Evolutionary conservation across 306 rosid species (phyloP).

Genomic region (Vigna mungo): DNA sequence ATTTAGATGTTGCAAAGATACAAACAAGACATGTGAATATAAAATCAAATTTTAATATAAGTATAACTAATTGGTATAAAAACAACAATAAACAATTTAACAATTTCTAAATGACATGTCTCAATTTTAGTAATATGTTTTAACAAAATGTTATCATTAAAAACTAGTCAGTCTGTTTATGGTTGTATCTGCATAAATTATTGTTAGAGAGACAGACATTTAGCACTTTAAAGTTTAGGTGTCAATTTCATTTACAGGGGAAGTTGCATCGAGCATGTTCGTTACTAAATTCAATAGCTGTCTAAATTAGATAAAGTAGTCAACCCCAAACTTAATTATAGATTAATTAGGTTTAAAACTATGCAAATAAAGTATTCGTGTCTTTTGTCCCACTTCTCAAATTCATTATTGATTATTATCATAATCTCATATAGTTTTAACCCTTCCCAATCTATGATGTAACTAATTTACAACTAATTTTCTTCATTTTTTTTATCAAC

Average conservation of each 20-base stretch:
- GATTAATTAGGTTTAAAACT: background rate
- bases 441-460: background rate
- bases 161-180: background rate
- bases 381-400: background rate
- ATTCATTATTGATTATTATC: background rate
- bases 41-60: too few species aligned
- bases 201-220: background rate
- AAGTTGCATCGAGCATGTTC: background rate
- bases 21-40: too few species aligned
- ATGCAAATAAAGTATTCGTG: background rate
- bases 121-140: too few species aligned
- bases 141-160: background rate
- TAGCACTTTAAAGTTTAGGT: background rate
- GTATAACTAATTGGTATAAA: too few species aligned
- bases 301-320: conserved; percentile 13
- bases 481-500: background rate
- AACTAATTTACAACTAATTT: background rate
- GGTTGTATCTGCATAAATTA: conserved; percentile 18
- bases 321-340: conserved; percentile 33
- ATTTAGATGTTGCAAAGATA: too few species aligned
- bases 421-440: background rate
- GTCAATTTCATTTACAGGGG: conserved; percentile 14
- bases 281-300: conserved; percentile 8
- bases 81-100: too few species aligned
- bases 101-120: too few species aligned